Conservation (phyloP, 2,329 filamentous ascomycete species). For the Pseudohalonectria lignicola region DNA sequence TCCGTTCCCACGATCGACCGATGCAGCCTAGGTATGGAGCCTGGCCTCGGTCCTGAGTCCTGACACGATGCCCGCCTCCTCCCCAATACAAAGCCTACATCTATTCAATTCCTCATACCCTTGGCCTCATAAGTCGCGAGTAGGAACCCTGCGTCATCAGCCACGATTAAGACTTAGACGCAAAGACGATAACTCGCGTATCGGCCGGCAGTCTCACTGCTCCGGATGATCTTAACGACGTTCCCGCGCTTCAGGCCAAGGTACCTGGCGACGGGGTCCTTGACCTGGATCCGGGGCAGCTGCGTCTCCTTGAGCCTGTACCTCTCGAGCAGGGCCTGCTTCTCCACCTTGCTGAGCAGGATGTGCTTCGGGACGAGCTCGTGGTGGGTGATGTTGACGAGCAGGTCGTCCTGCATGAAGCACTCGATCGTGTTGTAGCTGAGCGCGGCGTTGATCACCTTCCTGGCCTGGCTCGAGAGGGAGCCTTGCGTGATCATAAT, state of each 20-base stretch:
- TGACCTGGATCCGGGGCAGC: constrained; percentile 80
- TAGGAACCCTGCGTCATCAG: no score
- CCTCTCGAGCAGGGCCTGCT: constrained; percentile 70
- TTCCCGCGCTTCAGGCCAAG: constrained; percentile 82
- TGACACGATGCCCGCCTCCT: no score
- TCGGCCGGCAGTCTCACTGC: constrained; percentile 86
- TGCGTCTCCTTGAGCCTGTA: constrained; percentile 98
- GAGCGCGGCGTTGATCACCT: constrained; percentile 69
- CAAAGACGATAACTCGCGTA: constrained; percentile 82
- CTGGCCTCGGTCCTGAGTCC: no score
- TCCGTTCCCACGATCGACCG: no score
- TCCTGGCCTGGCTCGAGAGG: constrained; percentile 78
- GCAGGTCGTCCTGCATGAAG: constrained; percentile 88
- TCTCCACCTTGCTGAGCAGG: constrained; percentile 81
- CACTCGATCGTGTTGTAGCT: constrained; percentile 77
- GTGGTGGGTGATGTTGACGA: constrained; percentile 97
- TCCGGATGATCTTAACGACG: constrained; percentile 97
- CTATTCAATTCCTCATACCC: constrained; percentile 45
- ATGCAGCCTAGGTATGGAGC: no score
- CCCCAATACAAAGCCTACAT: no score
- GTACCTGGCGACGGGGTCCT: constrained; percentile 88
- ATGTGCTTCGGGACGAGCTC: constrained; percentile 93
- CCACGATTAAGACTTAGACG: no score
- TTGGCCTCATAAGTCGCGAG: no score
- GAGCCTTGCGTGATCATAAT: constrained; percentile 79